Base-by-base conservation (phyloP, 768 basidiomycete genomes). In the Scleroderma bovista region DNA sequence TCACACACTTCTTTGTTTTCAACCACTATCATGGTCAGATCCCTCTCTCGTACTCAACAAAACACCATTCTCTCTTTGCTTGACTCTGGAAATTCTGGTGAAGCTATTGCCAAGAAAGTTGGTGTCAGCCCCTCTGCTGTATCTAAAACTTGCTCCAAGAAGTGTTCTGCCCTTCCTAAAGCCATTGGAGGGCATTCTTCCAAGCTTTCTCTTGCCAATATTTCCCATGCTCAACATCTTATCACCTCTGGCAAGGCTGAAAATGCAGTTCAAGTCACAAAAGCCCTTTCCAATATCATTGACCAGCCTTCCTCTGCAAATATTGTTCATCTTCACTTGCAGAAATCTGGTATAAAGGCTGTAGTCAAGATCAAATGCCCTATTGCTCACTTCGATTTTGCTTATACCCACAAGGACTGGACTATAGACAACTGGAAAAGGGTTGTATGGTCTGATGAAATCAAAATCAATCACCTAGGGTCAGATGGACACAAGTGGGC, bases 401-500 rank as follows among this genome's bases (percentile, higher is more conserved):
- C 39, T 31, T 23, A n/a, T 17, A 33, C 23, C 7, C 39, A 42
- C 32, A 24, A 39, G n/a, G 37, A 48, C 12, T 62, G 46, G 55
- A 56, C 52, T 41, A 55, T 58, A 41, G 59, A 62, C 52, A 52
- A 52, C 34, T 60, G 59, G 37, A 58, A 56, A 26, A 51, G 55
- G 23, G 32, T 51, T 19, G 6, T 61, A 26, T 48, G 55, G 48
- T 62, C 57, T 57, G 50, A 58, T 56, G 57, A 51, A 58, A 60
- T 59, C 34, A 69, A 67, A 51, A 62, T 67, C 41, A 67, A 67
- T 51, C 40, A 51, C 13, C 39, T 66, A 44, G 59, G 60, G 50
- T 68, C 64, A 61, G 63, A 66, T 68, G 59, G 63, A n/a, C 57
- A 33, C 44, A 33, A 48, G 11, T 59, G 50, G 46, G 36, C 13